Evolutionary conservation across 2,329 filamentous ascomycete species (phyloP), one percentile per base, ranked within the genome.

Genomic region (Fusarium piperis): DNA sequence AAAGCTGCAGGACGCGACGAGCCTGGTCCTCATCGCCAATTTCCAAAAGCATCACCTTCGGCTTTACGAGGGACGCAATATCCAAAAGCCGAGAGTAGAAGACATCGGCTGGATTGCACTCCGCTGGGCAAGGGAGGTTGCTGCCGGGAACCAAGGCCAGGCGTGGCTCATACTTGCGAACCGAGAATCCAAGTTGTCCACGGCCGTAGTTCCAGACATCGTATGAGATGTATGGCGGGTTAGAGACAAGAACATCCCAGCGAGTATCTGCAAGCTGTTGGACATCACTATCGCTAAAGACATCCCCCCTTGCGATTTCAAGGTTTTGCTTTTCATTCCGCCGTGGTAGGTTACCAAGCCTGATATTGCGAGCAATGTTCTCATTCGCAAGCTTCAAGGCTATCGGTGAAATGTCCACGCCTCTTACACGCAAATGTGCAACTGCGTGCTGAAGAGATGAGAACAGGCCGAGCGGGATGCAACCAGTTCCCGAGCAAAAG

Each of bases 401-500:
- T 3, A 74, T 72, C 0, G 83, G 70, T 1, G 93, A 94, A 30
- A 97, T 85, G 78, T 98, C 95, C 18, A 97, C 80, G 5, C 93
- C 95, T 1, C 86, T 76, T n/a, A 93, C 82, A 5, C 83, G 79
- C 9, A 93, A 73, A 0, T 71, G 55, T 1, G 79, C 74, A 57
- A 84, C 80, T 20, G 80, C 75, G 75, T 78, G 64, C 18, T 81
- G 81, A 38, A 94, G 86, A 11, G 91, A 85, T 36, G 90, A 85
- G 68, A 92, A 89, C 8, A 97, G 85, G 4, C 94, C 87, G 10
- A 98, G 87, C 0, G 94, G 88, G 70, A 98, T 97, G 81, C 95
- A 98, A 6, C 96, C 96, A 6, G 93, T 94, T 11, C 96, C 96
- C 0, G 94, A 95, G 80, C 96, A 98, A 32, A 98, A 85, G 80